Evolutionary conservation across 352 stramenopile genomes (phyloP).

Genomic region (Phytophthora megakarya): DNA sequence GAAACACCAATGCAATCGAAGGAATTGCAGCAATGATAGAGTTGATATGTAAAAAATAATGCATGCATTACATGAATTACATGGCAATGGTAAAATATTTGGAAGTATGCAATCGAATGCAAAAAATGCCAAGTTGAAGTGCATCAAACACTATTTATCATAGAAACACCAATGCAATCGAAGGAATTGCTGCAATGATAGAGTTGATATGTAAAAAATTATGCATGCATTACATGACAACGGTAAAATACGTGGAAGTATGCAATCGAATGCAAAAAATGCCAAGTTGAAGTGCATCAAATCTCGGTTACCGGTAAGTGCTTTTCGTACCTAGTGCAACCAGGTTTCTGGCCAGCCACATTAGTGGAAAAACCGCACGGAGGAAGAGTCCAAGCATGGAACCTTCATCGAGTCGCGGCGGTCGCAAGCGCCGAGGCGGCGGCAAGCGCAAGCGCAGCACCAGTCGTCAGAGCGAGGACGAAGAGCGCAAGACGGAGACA

Average conservation of each 20-base stretch:
- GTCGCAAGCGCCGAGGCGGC: slow-evolving; percentile 25
- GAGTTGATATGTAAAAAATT: too few relatives aligned
- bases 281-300: slow-evolving; percentile 18
- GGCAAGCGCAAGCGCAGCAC: slow-evolving; percentile 48
- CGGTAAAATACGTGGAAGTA: too few relatives aligned
- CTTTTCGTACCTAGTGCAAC: slow-evolving; percentile 27
- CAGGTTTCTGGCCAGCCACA: slow-evolving; percentile 22
- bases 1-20: too few relatives aligned
- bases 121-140: neutral
- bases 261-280: neutral
- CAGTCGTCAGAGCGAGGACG: slow-evolving; percentile 18
- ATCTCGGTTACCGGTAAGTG: slow-evolving; percentile 1
- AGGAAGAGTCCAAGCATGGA: slow-evolving; percentile 27
- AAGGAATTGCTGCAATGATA: too few relatives aligned
- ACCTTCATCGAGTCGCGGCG: slow-evolving; percentile 15
- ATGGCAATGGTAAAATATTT: too few relatives aligned
- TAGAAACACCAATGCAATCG: too few relatives aligned
- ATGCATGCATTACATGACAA: too few relatives aligned
- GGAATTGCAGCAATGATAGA: too few relatives aligned
- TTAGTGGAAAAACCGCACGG: slow-evolving; percentile 18
- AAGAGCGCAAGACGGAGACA: slow-evolving; percentile 23
- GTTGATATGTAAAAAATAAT: too few relatives aligned
- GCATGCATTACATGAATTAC: too few relatives aligned
- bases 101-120: neutral
- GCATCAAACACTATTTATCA: neutral